phyloP scores from a whole-genome alignment of 2,329 filamentous ascomycete genomes.

The Cyclaneusma minus region DNA sequence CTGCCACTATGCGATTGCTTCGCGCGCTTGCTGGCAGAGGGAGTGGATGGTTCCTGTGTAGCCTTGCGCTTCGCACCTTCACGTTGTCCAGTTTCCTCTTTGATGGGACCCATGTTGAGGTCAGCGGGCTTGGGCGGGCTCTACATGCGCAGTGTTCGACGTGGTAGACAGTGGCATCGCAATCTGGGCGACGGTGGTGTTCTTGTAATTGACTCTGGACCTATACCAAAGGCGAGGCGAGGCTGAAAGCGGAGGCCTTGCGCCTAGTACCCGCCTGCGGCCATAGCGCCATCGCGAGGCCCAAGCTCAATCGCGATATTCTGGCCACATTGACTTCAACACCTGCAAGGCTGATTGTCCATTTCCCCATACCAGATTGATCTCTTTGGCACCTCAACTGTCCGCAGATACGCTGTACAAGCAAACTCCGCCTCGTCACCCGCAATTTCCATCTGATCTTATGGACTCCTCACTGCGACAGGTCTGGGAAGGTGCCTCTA shows the following conservation, averaged over 20 bases:
- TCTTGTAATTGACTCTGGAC: not conserved
- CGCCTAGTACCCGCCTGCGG: not conserved
- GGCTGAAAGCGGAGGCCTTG: no score
- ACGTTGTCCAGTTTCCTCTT: slow-evolving; percentile 1
- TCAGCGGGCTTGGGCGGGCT: no score
- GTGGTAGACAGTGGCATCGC: not conserved
- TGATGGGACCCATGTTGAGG: slow-evolving; percentile 12
- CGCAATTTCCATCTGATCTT: slow-evolving; percentile 19
- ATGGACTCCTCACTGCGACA: slow-evolving; percentile 75
- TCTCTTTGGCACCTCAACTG: slow-evolving; percentile 1
- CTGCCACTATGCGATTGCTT: slow-evolving; percentile 32
- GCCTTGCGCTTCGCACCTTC: slow-evolving; percentile 58
- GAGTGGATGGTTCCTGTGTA: slow-evolving; percentile 45
- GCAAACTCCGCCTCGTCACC: slow-evolving; percentile 1
- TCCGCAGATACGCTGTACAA: slow-evolving; percentile 1
- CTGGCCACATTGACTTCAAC: no score
- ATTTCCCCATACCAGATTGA: not conserved
- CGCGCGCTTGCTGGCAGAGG: slow-evolving; percentile 46
- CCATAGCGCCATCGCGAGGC: not conserved
- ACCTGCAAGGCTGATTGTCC: slow-evolving; percentile 1
- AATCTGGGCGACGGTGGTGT: not conserved
- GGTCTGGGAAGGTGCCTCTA: slow-evolving; percentile 85
- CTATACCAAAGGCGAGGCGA: no score
- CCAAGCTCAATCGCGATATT: slow-evolving; percentile 5
- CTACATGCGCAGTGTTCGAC: no score